Percentiles rank a stretch among this genome's conserved stretches.
Conservation (phyloP, 345 rosid species). For the Lagerstroemia speciosa region DNA sequence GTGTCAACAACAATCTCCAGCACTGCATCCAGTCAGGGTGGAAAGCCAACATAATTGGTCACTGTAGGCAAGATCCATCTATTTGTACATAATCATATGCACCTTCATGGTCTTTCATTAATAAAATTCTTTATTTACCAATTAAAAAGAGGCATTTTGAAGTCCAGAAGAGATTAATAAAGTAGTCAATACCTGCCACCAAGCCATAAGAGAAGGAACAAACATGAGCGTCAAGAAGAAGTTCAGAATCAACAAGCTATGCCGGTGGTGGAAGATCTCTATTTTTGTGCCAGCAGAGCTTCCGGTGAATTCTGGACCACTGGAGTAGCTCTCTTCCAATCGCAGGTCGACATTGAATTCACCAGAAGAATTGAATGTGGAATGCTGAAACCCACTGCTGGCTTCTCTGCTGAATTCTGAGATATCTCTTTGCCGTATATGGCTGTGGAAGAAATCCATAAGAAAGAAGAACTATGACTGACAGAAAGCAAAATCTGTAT, state of each 20-base stretch:
- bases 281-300: conserved; percentile 68
- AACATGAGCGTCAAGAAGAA: conserved; percentile 75
- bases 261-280: conserved; percentile 72
- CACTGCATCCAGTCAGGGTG: too few species aligned
- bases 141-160: background rate
- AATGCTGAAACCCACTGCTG: conserved; percentile 28
- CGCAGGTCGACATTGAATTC: conserved; percentile 18
- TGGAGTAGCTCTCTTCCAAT: conserved; percentile 29
- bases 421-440: conserved; percentile 36
- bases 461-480: conserved; percentile 42
- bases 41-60: too few species aligned
- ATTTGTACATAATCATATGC: too few species aligned
- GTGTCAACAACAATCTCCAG: too few species aligned
- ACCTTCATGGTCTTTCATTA: too few species aligned
- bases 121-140: too few species aligned
- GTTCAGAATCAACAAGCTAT: conserved; percentile 73
- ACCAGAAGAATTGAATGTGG: conserved; percentile 25
- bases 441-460: conserved; percentile 56
- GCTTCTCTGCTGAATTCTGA: conserved; percentile 30
- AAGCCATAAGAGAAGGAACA: conserved; percentile 76
- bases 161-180: background rate
- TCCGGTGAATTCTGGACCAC: conserved; percentile 32
- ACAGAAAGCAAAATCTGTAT: conserved; percentile 22
- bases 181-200: conserved; percentile 67
- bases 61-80: too few species aligned